Evolutionary conservation across 768 basidiomycete genomes (phyloP), one percentile per base, ranked within the genome.

Genomic region (Kwoniella europaea): DNA sequence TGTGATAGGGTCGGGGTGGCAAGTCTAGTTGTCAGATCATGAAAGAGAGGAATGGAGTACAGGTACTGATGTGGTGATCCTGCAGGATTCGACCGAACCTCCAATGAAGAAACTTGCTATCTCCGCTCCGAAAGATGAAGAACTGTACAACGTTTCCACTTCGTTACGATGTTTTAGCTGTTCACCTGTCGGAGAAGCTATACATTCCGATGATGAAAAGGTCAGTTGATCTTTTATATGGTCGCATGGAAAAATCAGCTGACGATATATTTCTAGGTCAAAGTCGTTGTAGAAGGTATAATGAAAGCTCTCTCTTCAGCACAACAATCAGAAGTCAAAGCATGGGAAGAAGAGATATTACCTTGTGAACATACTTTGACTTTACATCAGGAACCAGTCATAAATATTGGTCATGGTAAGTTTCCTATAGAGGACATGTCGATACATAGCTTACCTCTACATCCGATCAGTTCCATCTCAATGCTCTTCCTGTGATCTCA

Each of bases 321-420:
- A 0, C 92, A 94, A 59, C 91, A 96, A 80, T 93, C 91, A 0
- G 94, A 98, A 78, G 91, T 99, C 59, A 91, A 97, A 84, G 91
- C 97, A 6, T 99, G 97, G 97, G 94, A 98, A 82, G 95, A 98
- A 82, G 96, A 98, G 74, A 90, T 97, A 53, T 78, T 86, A 0
- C 84, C 93, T 7, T 99, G 97, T 86, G 90, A 93, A 78, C 97
- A 99, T 73, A 87, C 89, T 9, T 82, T 88, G 12, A 86, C 86
- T 12, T 83, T 91, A 3, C 82, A 88, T 44, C 90, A 90, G 72
- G 80, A 78, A 41, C 77, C 77, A 15, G 68, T 78, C 29, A 77
- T 78, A 50, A 57, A 70, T 13, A 67, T 68, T 6, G 78, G 77
- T 1, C 67, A 80, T n/a, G 65, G 76, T 77, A 65, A 72, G 73